Conservation (phyloP, 192 early-diverging fungal species). For the Entophlyctis helioformis region DNA sequence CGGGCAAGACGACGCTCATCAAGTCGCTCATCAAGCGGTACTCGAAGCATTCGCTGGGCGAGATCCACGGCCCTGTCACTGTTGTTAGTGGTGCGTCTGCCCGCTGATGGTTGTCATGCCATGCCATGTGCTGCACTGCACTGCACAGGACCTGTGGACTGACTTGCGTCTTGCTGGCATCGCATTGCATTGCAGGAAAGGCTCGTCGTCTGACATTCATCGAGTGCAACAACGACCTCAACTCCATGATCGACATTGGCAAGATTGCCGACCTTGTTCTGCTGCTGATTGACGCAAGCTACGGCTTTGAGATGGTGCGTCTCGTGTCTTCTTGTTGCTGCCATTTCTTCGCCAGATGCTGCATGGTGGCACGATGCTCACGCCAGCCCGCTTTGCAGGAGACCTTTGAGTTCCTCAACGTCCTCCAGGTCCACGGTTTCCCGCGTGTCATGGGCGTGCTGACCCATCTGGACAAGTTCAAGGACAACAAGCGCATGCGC, state of each 20-base stretch:
- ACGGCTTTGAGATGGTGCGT: constrained; percentile 92
- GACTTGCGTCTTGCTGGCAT: too few species aligned
- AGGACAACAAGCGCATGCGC: constrained; percentile 81
- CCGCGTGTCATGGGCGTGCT: constrained; percentile 96
- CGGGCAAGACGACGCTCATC: constrained; percentile 95
- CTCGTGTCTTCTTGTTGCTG: not conserved
- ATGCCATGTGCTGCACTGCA: too few species aligned
- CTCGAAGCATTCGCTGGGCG: constrained; percentile 83
- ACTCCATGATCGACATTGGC: constrained; percentile 93
- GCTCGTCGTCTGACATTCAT: constrained; percentile 92
- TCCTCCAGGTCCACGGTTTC: constrained; percentile 94
- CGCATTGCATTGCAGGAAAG: constrained; percentile 66
- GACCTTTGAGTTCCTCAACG: constrained; percentile 98
- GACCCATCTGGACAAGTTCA: constrained; percentile 92
- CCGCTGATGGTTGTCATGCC: constrained; percentile 17
- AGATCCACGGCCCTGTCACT: constrained; percentile 93
- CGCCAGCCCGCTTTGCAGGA: too few species aligned
- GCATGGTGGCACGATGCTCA: too few species aligned
- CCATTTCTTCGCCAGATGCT: too few species aligned
- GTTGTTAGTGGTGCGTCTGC: constrained; percentile 94
- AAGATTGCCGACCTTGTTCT: constrained; percentile 95
- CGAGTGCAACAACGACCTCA: constrained; percentile 94
- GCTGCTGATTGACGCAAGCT: constrained; percentile 90
- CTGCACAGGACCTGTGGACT: too few species aligned
- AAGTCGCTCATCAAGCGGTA: constrained; percentile 89